A percentile compares a stretch with the other conserved stretches of the same genome.
Evolutionary conservation across 139 green algal genomes (phyloP).

Genomic region (Tetraselmis chui): DNA sequence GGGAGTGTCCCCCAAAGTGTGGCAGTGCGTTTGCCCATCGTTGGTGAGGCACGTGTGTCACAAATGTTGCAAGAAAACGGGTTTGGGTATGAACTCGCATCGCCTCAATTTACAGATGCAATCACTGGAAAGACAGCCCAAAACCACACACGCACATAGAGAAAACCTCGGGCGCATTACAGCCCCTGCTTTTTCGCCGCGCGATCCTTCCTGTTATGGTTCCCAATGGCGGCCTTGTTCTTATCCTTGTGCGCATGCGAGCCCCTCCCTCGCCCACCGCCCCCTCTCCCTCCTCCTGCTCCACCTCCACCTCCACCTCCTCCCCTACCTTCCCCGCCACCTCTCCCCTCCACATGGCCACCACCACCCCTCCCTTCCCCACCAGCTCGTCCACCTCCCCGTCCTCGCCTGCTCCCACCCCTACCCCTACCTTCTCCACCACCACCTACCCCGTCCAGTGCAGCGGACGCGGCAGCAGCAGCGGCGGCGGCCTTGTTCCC

Average conservation of each 20-base stretch:
- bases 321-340: background rate
- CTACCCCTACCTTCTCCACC: background rate
- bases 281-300: constrained; percentile 5
- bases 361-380: background rate
- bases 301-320: constrained; percentile 5
- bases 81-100: too few relatives aligned
- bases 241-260: constrained; percentile 52
- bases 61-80: too few relatives aligned
- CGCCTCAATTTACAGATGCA: too few relatives aligned
- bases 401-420: background rate
- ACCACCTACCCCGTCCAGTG: background rate
- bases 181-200: constrained; percentile 45
- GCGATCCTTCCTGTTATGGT: constrained; percentile 69
- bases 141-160: too few relatives aligned
- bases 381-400: background rate
- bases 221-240: constrained; percentile 64
- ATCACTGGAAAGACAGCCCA: too few relatives aligned
- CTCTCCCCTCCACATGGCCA: background rate
- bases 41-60: too few relatives aligned
- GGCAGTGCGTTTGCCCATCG: too few relatives aligned
- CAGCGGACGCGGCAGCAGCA: constrained; percentile 2
- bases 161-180: too few relatives aligned
- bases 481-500: constrained; percentile 31
- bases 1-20: too few relatives aligned
- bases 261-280: constrained; percentile 6